Evolutionary conservation across 2,329 filamentous ascomycete species (phyloP).

Genomic region (Dothideomycetidae sp.): DNA sequence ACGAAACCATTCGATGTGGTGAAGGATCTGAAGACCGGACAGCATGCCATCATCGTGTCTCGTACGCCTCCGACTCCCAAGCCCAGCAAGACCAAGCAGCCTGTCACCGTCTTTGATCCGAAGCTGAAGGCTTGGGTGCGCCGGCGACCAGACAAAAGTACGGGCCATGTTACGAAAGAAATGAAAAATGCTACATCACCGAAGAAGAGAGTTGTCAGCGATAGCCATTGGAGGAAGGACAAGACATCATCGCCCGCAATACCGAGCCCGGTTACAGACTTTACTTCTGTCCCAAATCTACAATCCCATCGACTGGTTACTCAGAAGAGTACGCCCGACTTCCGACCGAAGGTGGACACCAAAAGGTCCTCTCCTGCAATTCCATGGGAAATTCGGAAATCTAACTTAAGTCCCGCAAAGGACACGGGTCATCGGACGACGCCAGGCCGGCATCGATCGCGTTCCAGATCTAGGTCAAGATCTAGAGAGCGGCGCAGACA

Average conservation of each 20-base stretch:
- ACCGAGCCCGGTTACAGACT: conserved; percentile 10
- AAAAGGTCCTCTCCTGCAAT: background rate
- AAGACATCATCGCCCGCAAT: conserved; percentile 13
- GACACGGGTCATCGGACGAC: background rate
- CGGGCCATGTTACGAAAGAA: conserved; percentile 30
- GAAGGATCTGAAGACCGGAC: conserved; percentile 4
- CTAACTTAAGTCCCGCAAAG: conserved; percentile 3
- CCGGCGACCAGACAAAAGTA: conserved; percentile 20
- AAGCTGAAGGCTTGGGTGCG: conserved; percentile 24
- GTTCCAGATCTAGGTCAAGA: conserved; percentile 15
- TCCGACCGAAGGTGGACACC: background rate
- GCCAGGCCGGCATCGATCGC: conserved; percentile 9
- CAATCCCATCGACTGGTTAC: conserved; percentile 4
- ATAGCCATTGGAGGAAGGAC: conserved; percentile 59
- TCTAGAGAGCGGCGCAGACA: conserved; percentile 12
- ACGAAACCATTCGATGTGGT: conserved; percentile 7
- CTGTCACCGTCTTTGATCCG: conserved; percentile 15
- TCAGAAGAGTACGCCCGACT: conserved; percentile 8
- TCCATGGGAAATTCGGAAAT: conserved; percentile 4
- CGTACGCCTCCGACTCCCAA: conserved; percentile 5
- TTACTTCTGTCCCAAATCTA: conserved; percentile 2
- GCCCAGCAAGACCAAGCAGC: background rate
- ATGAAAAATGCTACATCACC: conserved; percentile 47
- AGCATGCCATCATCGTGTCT: conserved; percentile 5
- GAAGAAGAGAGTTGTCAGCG: conserved; percentile 84